Evolutionary conservation across 345 rosid species (phyloP).

Genomic region (Microthlaspi erraticum): DNA sequence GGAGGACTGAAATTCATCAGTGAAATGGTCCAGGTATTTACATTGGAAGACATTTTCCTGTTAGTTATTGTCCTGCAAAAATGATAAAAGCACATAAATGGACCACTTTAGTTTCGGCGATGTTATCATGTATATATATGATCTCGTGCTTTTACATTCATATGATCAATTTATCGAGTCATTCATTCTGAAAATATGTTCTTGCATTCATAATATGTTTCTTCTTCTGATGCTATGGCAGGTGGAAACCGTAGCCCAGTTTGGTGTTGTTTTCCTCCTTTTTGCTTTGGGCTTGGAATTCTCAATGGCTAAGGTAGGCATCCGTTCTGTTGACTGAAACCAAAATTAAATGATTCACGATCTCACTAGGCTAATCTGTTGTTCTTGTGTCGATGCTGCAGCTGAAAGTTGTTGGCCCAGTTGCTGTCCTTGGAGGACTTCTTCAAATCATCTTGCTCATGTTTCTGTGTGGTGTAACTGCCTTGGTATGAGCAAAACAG

Average conservation of each 20-base stretch:
- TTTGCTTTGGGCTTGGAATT: constrained; percentile 98
- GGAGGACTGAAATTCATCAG: constrained; percentile 97
- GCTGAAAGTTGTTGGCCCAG: constrained; percentile 97
- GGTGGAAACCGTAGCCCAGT: constrained; percentile 98
- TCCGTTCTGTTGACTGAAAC: constrained; percentile 12
- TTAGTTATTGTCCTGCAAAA: background rate
- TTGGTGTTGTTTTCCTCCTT: constrained; percentile 98
- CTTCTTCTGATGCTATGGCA: constrained; percentile 41
- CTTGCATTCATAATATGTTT: constrained; percentile 12
- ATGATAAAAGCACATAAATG: background rate
- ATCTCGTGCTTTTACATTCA: background rate
- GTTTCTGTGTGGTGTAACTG: constrained; percentile 75
- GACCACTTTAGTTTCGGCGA: background rate
- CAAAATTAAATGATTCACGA: background rate
- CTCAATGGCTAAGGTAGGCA: constrained; percentile 88
- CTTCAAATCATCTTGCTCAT: constrained; percentile 85
- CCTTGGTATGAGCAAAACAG: constrained; percentile 57
- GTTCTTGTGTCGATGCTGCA: constrained; percentile 49
- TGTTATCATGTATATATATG: background rate
- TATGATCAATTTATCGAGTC: background rate
- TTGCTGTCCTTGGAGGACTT: constrained; percentile 92
- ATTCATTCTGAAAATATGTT: background rate
- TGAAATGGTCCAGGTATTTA: constrained; percentile 97
- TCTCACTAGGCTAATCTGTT: constrained; percentile 28
- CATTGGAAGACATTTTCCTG: background rate